Base-by-base conservation (phyloP, 306 rosid species). In the Cucumis hystrix region DNA sequence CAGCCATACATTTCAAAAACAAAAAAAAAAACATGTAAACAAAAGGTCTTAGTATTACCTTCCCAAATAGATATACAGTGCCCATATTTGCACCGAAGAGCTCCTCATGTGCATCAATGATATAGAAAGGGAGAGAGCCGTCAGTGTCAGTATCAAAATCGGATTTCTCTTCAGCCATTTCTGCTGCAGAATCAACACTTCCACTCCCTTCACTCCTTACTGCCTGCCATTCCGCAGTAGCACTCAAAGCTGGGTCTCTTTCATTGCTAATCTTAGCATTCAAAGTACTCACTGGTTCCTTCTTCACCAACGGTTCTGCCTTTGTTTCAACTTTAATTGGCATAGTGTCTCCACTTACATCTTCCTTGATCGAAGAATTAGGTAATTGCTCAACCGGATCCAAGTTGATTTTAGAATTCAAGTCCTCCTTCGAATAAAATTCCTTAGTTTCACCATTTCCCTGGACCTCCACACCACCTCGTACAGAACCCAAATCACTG, bases 71-170 rank as follows among this genome's bases (percentile, higher is more conserved):
- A 87, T 90, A 95, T 64, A 95, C 72, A 47, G 78, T 90, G 37
- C 97, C 99, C 87, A n/a, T 79, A 52, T 89, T 95, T 75, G 83
- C 83, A 56, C 99, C 97, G 69, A 89, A 86, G 69, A 79, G 91
- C 87, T 95, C 99, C 78, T 95, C 97, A 1, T 92, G 82, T 51
- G 97, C 96, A 84, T 95, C 99, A 21, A 95, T 69, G 20, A 92
- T 66, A 79, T 90, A 95, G 82, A 92, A 90, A 62, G 91, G 96
- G 68, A 95, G 78, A 10, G 90, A 87, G 7, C 93, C 91, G 60
- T 92, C 92, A 14, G 84, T 79, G 55, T 88, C 96, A 66, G 88
- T 61, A 78, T 87, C 86, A 61, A 92, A 84, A 64, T 87, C 90
- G 0, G 43, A 45, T 30, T 66, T 71, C 25, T 87, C 89, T 66